Evolutionary conservation across 2,329 filamentous ascomycete species (phyloP), one percentile per base, ranked within the genome.

Genomic region (Cladosporium sp.): DNA sequence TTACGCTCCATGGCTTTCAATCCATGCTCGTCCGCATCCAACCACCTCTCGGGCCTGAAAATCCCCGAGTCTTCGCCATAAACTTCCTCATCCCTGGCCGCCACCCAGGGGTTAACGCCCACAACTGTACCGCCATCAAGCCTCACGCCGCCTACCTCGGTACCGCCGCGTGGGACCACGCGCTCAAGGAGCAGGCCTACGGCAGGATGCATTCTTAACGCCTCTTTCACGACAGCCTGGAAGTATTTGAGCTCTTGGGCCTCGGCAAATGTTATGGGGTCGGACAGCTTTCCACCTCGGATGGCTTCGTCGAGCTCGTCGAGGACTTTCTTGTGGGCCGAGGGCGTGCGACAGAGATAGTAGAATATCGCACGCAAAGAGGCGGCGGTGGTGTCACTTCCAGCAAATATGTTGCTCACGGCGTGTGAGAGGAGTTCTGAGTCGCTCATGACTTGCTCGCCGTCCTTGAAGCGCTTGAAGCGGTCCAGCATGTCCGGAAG

Each of bases 161-260:
- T 49, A 41, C 64, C 64, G n/a, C 59, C 60, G 28, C 26, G 41
- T 34, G 78, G 77, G 0, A 79, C 76, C 26, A 75, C 65, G 1
- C 85, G 82, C 71, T 86, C 83, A 18, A 86, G 81, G 0, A 80
- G 72, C 68, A 85, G 78, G 11, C 78, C 80, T 32, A 64, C 52
- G n/a, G 67, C 67, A 60, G 66, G 66, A 47, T 65, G 64, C 65
- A 66, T 69, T 24, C 57, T 54, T 59, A 69, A 72, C 0, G 77
- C 75, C 59, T 80, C 79, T 65, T 78, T 80, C 57, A 80, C 66
- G n/a, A 65, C 59, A 14, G 67, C 68, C 38, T 26, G 76, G 70
- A 38, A 76, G 54, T 76, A 77, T 2, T 76, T 72, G 12, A 74
- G 63, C 72, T 70, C 59, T 58, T 47, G 36, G 68, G 69, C 72